A percentile compares a stretch with the other conserved stretches of the same genome.
These are phyloP conservation scores for Phytopythium kandeliae DNA, from an alignment of 352 stramenopile species.

Conservation along the genomic window DNA sequence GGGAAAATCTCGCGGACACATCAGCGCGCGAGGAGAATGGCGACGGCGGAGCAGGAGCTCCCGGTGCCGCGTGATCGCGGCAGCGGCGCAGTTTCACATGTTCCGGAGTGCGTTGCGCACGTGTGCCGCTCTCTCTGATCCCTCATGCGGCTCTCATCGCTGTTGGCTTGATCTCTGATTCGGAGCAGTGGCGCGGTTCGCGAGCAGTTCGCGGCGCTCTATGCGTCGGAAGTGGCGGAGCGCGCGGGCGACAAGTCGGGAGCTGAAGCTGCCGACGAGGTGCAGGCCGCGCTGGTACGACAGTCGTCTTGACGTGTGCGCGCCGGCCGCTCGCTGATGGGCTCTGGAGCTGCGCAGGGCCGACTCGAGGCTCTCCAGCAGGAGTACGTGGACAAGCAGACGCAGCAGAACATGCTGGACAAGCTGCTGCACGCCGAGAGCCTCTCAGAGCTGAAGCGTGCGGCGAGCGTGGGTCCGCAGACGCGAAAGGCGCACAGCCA, in stretches of 20 bases:
- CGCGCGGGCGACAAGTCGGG: constrained; percentile 24
- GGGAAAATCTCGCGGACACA: too few species aligned
- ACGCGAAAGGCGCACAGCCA: constrained; percentile 22
- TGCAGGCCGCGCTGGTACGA: constrained; percentile 26
- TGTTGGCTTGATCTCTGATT: background rate
- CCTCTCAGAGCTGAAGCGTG: constrained; percentile 30
- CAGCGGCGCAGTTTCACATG: background rate
- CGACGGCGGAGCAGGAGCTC: background rate
- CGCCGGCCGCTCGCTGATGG: background rate
- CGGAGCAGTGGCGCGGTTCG: constrained; percentile 5
- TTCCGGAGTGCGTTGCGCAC: background rate
- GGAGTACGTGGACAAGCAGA: constrained; percentile 54
- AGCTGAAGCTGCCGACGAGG: constrained; percentile 10
- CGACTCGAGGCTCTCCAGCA: constrained; percentile 38
- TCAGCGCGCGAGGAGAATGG: background rate
- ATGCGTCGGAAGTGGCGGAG: constrained; percentile 27
- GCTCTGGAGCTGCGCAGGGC: constrained; percentile 12
- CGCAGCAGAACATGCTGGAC: constrained; percentile 68
- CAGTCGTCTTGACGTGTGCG: background rate
- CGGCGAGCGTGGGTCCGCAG: constrained; percentile 3
- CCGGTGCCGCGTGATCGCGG: background rate
- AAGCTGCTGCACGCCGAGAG: constrained; percentile 60
- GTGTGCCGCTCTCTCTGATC: background rate
- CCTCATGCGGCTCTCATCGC: background rate
- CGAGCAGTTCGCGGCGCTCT: constrained; percentile 36